phyloP scores from a whole-genome alignment of 1,139 yeast genomes.

The Scheffersomyces parashehatae region DNA sequence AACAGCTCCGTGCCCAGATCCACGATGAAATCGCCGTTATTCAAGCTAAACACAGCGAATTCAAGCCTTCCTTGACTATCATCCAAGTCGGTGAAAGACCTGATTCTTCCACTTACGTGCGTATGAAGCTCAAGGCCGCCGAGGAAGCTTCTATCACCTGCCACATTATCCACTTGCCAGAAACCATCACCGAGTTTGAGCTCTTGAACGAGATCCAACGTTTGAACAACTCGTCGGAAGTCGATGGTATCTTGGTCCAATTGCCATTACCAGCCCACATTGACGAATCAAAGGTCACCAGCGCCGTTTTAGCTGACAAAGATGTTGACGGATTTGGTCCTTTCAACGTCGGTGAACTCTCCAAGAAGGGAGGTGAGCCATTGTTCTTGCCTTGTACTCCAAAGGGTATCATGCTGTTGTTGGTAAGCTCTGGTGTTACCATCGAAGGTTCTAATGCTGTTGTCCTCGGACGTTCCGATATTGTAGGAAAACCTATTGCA shows the following conservation, averaged over 20 bases:
- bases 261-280: constrained; percentile 85
- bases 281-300: constrained; percentile 76
- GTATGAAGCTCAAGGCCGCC: constrained; percentile 93
- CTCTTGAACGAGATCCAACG: constrained; percentile 58
- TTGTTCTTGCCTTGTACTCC: constrained; percentile 94
- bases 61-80: constrained; percentile 77
- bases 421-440: constrained; percentile 60
- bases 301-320: constrained; percentile 72
- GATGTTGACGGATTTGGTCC: constrained; percentile 98
- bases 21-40: constrained; percentile 56
- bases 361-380: constrained; percentile 87
- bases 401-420: constrained; percentile 82
- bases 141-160: constrained; percentile 78
- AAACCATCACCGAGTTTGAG: constrained; percentile 55
- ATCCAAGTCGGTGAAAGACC: constrained; percentile 90
- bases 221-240: constrained; percentile 65
- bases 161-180: constrained; percentile 67
- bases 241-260: constrained; percentile 90
- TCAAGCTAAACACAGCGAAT: constrained; percentile 57
- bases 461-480: constrained; percentile 93
- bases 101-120: constrained; percentile 92
- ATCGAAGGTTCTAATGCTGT: constrained; percentile 85
- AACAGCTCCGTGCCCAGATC: constrained; percentile 49
- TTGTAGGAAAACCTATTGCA: constrained; percentile 94
- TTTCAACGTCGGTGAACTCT: constrained; percentile 85